phyloP scores from a whole-genome alignment of 805 yeast species.

The Monosporozyma yasuniensis region DNA sequence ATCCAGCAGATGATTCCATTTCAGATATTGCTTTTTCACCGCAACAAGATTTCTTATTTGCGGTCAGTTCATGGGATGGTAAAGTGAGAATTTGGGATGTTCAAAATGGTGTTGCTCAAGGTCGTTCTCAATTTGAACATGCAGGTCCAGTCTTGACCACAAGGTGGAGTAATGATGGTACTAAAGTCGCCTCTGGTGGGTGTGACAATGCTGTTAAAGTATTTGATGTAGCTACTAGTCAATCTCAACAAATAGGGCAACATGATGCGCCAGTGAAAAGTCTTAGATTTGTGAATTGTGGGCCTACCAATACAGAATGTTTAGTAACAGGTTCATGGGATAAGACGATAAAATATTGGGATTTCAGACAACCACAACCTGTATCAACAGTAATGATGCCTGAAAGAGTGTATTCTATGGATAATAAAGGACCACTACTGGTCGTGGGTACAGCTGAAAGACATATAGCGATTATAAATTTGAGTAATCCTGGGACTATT shows the following conservation, averaged over 20 bases:
- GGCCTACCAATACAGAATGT: conserved; percentile 67
- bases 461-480: conserved; percentile 65
- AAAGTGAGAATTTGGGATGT: conserved; percentile 90
- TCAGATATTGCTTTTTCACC: conserved; percentile 82
- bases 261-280: conserved; percentile 75
- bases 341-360: conserved; percentile 92
- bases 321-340: conserved; percentile 96
- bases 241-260: conserved; percentile 71
- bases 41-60: conserved; percentile 61
- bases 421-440: conserved; percentile 64
- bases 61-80: conserved; percentile 90
- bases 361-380: conserved; percentile 75
- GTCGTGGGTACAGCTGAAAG: conserved; percentile 94
- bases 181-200: conserved; percentile 82
- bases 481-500: conserved; percentile 74
- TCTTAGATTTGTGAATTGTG: conserved; percentile 73
- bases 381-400: conserved; percentile 75
- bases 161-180: conserved; percentile 80
- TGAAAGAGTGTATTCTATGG: conserved; percentile 88
- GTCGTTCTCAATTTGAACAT: conserved; percentile 83
- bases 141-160: conserved; percentile 78
- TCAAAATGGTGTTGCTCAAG: conserved; percentile 70
- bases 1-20: conserved; percentile 88
- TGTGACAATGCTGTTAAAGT: conserved; percentile 81
- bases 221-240: conserved; percentile 76